These are phyloP conservation scores for Chlorella sp. DNA, from an alignment of 139 green algal species.

Conservation along the genomic window DNA sequence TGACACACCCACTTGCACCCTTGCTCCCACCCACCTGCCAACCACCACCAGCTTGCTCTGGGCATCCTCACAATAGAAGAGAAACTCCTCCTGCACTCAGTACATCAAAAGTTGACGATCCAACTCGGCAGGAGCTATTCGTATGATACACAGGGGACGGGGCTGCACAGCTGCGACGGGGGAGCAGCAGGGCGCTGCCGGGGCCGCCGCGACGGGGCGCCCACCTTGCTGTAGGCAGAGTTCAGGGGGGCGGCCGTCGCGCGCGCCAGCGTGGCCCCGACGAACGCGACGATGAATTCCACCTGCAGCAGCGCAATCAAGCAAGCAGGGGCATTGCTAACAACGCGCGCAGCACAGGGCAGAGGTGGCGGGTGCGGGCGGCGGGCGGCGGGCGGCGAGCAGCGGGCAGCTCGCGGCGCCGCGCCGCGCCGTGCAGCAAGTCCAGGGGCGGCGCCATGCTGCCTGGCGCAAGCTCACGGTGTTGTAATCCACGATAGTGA, in stretches of 20 bases:
- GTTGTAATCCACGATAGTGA: slow-evolving; percentile 68
- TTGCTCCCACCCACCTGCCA: slow-evolving; percentile 26
- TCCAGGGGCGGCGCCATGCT: too few species aligned
- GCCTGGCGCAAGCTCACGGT: slow-evolving; percentile 42
- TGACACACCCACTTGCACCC: neutral
- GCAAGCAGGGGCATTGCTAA: too few species aligned
- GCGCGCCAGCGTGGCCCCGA: slow-evolving; percentile 59
- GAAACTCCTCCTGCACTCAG: slow-evolving; percentile 67
- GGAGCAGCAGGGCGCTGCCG: too few species aligned
- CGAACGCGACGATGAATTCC: slow-evolving; percentile 72
- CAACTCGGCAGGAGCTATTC: too few species aligned
- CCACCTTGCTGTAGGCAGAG: slow-evolving; percentile 60
- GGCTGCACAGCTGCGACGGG: too few species aligned
- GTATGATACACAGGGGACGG: too few species aligned
- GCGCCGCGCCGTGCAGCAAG: too few species aligned
- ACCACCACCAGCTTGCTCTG: slow-evolving; percentile 66
- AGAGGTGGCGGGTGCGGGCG: too few species aligned
- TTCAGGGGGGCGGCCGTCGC: slow-evolving; percentile 74
- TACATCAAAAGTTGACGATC: too few species aligned
- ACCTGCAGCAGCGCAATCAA: slow-evolving; percentile 42
- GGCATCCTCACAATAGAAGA: slow-evolving; percentile 75
- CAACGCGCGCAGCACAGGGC: too few species aligned
- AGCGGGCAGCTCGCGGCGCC: neutral
- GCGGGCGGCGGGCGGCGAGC: neutral
- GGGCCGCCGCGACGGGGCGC: too few species aligned